phyloP scores from a whole-genome alignment of 2,329 filamentous ascomycete genomes.

The Neurospora sp. region DNA sequence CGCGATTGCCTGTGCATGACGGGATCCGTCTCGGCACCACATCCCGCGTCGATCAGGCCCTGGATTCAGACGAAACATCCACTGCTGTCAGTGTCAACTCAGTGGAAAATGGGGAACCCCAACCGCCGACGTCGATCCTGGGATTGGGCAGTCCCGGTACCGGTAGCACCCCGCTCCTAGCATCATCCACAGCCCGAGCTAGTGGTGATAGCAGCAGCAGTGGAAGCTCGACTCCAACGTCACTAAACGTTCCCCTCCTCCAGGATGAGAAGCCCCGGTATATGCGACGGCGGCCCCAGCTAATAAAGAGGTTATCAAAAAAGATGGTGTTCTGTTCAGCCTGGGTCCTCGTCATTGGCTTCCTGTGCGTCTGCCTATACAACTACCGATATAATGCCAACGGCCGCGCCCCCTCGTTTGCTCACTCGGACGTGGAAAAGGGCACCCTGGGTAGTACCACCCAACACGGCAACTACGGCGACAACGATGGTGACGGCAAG shows the following conservation, averaged over 20 bases:
- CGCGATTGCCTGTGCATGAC: not conserved
- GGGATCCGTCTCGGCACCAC: not conserved
- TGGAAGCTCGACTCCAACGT: not conserved
- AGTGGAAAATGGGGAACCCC: not conserved
- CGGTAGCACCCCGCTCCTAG: not conserved
- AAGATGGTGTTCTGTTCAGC: not conserved
- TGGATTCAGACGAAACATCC: not conserved
- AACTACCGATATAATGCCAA: constrained; percentile 1
- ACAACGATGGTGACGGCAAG: not conserved
- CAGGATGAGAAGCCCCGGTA: not conserved
- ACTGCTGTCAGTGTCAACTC: not conserved
- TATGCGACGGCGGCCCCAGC: not conserved
- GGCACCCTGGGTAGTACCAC: not conserved
- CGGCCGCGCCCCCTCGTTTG: constrained; percentile 2
- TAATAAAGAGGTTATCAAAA: not conserved
- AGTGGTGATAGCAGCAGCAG: not conserved
- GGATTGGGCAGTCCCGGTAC: not conserved
- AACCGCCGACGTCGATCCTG: not conserved
- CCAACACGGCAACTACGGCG: not conserved
- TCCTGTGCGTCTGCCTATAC: not conserved
- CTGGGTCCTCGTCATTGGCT: not conserved
- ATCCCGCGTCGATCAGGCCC: not conserved
- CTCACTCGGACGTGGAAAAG: not conserved
- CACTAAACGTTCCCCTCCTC: not conserved
- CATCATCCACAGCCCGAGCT: not conserved